Evolutionary conservation across 306 rosid species (phyloP).

Genomic region (Glycine latifolia): DNA sequence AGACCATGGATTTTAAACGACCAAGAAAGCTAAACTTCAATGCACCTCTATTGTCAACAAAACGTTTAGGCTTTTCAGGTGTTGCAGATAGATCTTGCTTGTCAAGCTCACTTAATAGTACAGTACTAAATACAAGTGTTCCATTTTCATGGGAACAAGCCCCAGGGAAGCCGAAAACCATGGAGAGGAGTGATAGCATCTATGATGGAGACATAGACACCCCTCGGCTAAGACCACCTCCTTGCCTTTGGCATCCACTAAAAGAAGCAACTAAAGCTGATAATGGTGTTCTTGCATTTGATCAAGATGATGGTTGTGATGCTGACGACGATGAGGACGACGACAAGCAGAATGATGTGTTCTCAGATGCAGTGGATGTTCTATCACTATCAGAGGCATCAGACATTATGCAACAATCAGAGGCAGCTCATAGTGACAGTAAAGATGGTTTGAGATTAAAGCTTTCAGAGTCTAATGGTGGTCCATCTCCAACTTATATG

Average conservation of each 20-base stretch:
- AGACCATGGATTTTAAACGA: background rate
- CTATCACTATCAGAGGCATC: background rate
- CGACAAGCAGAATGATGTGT: background rate
- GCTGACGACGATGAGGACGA: background rate
- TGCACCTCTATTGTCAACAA: slow-evolving; percentile 2
- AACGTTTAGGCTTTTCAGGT: slow-evolving; percentile 9
- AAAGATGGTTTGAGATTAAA: background rate
- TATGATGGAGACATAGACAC: slow-evolving; percentile 8
- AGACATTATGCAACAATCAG: slow-evolving; percentile 1
- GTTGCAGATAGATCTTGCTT: background rate
- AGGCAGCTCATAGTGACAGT: background rate
- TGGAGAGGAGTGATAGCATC: background rate
- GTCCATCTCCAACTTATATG: slow-evolving; percentile 2
- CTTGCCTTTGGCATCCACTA: slow-evolving; percentile 6
- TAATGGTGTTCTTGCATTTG: background rate
- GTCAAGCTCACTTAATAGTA: background rate
- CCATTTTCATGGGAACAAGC: slow-evolving; percentile 18
- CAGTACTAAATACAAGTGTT: background rate
- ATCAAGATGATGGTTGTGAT: slow-evolving; percentile 6
- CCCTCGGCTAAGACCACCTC: slow-evolving; percentile 12
- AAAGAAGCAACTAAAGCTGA: background rate
- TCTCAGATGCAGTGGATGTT: background rate
- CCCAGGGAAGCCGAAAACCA: slow-evolving; percentile 5
- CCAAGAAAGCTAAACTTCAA: background rate
- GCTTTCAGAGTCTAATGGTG: background rate